Evolutionary conservation across 2,329 filamentous ascomycete species (phyloP).

Genomic region (Phialemonium atrogriseum): DNA sequence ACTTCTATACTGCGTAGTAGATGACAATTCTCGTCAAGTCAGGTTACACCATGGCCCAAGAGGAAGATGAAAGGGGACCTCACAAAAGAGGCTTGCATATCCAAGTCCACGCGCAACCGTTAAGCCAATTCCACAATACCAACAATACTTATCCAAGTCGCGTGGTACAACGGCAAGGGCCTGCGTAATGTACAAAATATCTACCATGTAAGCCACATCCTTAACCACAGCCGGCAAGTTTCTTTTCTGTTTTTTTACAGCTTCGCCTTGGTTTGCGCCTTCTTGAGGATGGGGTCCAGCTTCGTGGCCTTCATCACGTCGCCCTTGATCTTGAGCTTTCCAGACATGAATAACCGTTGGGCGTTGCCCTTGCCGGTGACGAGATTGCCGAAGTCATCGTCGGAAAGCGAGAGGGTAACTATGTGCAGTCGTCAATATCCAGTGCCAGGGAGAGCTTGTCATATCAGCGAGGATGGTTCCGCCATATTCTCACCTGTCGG

Average conservation of each 20-base stretch:
- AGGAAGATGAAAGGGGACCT: no score
- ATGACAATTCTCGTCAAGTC: no score
- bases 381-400: slow-evolving; percentile 79
- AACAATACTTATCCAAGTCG: no score
- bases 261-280: slow-evolving; percentile 78
- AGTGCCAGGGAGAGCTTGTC: no score
- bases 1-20: no score
- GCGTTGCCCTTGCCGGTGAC: slow-evolving; percentile 85
- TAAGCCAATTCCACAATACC: no score
- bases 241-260: slow-evolving; percentile 42
- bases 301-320: slow-evolving; percentile 98
- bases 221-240: no score
- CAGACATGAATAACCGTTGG: slow-evolving; percentile 94
- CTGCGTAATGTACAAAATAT: no score
- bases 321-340: slow-evolving; percentile 96
- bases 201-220: slow-evolving; percentile 4
- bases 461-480: not conserved
- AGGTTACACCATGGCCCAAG: no score
- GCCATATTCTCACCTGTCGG: slow-evolving; percentile 57
- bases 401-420: slow-evolving; percentile 82
- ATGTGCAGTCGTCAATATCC: not conserved
- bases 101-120: no score
- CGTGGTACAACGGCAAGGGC: no score
- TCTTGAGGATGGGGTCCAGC: slow-evolving; percentile 87
- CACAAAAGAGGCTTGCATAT: no score